These are phyloP conservation scores for Microdochium trichocladiopsis DNA, from an alignment of 2,329 filamentous ascomycete genomes.

Conservation along the genomic window DNA sequence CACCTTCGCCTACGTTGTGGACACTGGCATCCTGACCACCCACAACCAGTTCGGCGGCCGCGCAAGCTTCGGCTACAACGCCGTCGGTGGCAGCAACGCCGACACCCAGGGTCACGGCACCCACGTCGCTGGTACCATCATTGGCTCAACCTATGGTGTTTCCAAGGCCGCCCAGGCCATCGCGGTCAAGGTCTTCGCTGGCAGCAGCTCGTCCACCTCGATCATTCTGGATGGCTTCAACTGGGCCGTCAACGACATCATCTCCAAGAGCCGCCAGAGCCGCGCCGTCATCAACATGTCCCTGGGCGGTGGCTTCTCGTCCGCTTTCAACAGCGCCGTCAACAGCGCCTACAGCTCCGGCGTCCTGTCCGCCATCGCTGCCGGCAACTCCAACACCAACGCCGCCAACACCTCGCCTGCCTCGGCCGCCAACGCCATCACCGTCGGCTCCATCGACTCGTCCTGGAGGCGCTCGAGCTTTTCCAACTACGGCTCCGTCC, in stretches of 20 bases:
- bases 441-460: conserved; percentile 41
- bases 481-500: conserved; percentile 40
- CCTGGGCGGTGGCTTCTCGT: conserved; percentile 37
- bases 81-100: conserved; percentile 20
- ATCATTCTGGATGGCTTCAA: conserved; percentile 23
- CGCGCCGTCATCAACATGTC: conserved; percentile 49
- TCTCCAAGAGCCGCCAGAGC: conserved; percentile 26
- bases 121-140: conserved; percentile 38
- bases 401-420: conserved; percentile 37
- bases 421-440: conserved; percentile 38
- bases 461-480: conserved; percentile 30
- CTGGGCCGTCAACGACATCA: conserved; percentile 37
- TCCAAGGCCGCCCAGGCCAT: conserved; percentile 33
- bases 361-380: conserved; percentile 46
- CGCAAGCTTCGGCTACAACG: conserved; percentile 28
- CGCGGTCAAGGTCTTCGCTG: conserved; percentile 37
- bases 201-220: conserved; percentile 16
- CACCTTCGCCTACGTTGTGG: conserved; percentile 45
- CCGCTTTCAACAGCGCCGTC: conserved; percentile 42
- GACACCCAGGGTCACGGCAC: conserved; percentile 38
- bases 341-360: conserved; percentile 35
- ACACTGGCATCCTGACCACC: conserved; percentile 41
- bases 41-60: conserved; percentile 39
- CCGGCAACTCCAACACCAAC: conserved; percentile 41
- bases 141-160: conserved; percentile 35